Evolutionary conservation across 352 stramenopile genomes (phyloP), one percentile per base, ranked within the genome.

Genomic region (Pythium folliculosum): DNA sequence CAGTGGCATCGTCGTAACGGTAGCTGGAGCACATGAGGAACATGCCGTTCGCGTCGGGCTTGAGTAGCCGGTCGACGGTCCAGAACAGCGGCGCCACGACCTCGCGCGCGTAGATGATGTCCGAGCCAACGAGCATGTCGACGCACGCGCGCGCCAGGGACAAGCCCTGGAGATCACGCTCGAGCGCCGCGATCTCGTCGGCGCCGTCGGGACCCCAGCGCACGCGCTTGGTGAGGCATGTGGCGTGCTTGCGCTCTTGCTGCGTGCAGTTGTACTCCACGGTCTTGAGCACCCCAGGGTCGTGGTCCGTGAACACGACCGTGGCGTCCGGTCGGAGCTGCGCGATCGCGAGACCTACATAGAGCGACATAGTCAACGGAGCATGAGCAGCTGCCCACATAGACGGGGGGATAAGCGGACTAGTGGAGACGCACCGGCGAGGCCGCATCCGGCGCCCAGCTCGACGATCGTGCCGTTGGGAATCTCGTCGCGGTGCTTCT

Each of bases 21-120:
- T 82, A 82, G 69, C 84, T 93, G 10, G 82, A 91, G 70, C 81
- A 89, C 84, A 93, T 91, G 58, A 93, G 77, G 53, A 90, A 93
- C 0, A 56, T 10, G 45, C 55, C 19, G 54, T 75, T 4, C 35
- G 47, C 9, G 44, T 27, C 19, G 32, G 35, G 4, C 30, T 43
- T 9, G 68, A 93, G 70, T 23, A 93, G 62, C 9, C 74, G 75
- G 60, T 93, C 76, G 12, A 93, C 81, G 0, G 79, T 93, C 84
- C 84, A 93, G 65, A 93, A 93, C 22, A 93, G 80, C 66, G 86
- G 63, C 30, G 70, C 55, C 32, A 93, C 84, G 40, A 91, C 77
- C 60, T 89, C 82, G 3, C 76, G 76, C 40, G 83, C 78, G 56
- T 93, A 93, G 59, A 93, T 91, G 23, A 91, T 84, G 57, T 93